Percentiles rank a stretch among this genome's conserved stretches.
These are phyloP conservation scores for Lodderomyces oxycetoniae DNA, from an alignment of 1,139 yeast species.

Conservation along the genomic window DNA sequence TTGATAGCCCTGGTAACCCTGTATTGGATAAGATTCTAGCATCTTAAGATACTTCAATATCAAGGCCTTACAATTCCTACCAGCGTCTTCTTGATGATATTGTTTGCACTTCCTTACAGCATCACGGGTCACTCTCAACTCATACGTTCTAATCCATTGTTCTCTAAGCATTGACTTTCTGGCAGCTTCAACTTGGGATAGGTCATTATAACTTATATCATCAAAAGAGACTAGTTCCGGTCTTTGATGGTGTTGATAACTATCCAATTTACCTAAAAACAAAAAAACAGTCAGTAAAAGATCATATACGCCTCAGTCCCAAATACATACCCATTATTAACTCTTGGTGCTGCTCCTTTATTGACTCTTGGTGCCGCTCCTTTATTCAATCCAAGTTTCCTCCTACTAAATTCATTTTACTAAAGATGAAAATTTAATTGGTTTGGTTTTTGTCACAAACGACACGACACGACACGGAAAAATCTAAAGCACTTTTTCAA, in stretches of 20 bases:
- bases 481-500: too few relatives aligned
- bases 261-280: conserved; percentile 20
- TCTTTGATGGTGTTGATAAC: conserved; percentile 52
- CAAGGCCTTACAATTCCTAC: conserved; percentile 55
- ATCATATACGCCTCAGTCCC: background rate
- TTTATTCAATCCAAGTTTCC: too few relatives aligned
- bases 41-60: conserved; percentile 75
- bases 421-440: too few relatives aligned
- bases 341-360: too few relatives aligned
- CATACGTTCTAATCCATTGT: conserved; percentile 72
- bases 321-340: conserved; percentile 20
- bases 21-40: conserved; percentile 63
- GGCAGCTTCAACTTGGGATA: conserved; percentile 60
- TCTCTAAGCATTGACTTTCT: conserved; percentile 76
- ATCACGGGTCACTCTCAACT: conserved; percentile 62
- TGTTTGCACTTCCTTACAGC: conserved; percentile 75
- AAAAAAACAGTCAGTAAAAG: background rate
- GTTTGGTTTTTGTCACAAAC: too few relatives aligned
- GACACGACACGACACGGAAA: too few relatives aligned
- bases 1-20: conserved; percentile 78
- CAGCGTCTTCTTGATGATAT: conserved; percentile 74
- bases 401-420: too few relatives aligned
- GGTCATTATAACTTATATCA: conserved; percentile 71
- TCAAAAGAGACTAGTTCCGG: conserved; percentile 80
- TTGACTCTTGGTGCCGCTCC: background rate